phyloP scores from a whole-genome alignment of 495 filamentous ascomycete species.

The Aspergillus homomorphus region DNA sequence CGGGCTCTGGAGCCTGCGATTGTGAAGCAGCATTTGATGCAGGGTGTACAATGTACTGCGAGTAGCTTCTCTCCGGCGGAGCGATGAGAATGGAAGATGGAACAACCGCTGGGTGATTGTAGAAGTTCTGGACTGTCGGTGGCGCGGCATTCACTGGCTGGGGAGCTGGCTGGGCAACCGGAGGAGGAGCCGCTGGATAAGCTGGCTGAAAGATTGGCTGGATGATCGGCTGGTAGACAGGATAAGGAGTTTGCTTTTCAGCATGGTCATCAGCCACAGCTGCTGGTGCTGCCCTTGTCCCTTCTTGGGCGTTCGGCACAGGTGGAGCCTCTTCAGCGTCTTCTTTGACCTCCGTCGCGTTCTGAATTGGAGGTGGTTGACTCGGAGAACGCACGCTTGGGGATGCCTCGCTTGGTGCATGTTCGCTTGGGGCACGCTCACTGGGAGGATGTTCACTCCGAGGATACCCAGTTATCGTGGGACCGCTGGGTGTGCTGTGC shows the following conservation, averaged over 20 bases:
- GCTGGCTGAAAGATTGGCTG: neutral
- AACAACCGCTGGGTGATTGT: conserved; percentile 8
- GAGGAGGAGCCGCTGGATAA: neutral
- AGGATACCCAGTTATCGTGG: neutral
- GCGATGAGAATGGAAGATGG: conserved; percentile 18
- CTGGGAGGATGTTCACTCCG: neutral
- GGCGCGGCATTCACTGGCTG: neutral
- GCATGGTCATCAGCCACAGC: conserved; percentile 11
- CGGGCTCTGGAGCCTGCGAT: conserved; percentile 29
- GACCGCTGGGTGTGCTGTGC: neutral
- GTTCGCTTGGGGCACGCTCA: neutral
- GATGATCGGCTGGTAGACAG: neutral
- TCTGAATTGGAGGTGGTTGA: neutral
- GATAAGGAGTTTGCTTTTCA: neutral
- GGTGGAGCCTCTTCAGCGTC: conserved; percentile 6
- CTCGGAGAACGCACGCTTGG: neutral
- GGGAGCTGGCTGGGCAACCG: neutral
- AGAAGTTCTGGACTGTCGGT: neutral
- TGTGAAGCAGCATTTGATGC: conserved; percentile 23
- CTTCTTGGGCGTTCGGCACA: conserved; percentile 1
- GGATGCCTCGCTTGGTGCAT: neutral
- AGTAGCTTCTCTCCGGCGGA: conserved; percentile 23
- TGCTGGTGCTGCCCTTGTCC: neutral
- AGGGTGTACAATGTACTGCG: conserved; percentile 29
- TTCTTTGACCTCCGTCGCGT: neutral